Base-by-base conservation (phyloP, 2,329 filamentous ascomycete species). In the Claviceps africana region DNA sequence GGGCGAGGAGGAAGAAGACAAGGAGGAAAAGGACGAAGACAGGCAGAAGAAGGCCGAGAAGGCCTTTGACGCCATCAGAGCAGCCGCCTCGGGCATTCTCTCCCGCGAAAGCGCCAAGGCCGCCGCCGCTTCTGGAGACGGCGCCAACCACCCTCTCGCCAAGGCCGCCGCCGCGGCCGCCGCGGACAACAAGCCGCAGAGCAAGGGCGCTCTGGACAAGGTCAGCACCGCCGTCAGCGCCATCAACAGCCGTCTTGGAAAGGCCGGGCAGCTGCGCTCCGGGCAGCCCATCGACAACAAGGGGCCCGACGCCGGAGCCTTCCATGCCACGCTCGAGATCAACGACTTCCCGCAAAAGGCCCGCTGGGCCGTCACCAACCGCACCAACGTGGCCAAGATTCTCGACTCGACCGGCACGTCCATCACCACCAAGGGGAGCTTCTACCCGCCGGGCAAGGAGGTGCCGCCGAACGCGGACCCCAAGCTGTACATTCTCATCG, bases 331-430 rank as follows among this genome's bases (percentile, higher is more conserved):
- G 4, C 76, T 98, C 56, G 93, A 97, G 69, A 98, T 98, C 79
- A 98, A 98, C 69, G 93, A 98, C 70, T 97, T 97, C 69, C 93
- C 93, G 35, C 93, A 98, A 67, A 97, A 96, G 75, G 93, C 93
- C 57, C 82, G 93, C 60, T 98, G 93, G 93, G 91, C 89, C 11
- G 93, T 98, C 71, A 98, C 93, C 40, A 98, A 98, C 67, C 82
- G 93, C 58, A 97, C 93, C 37, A 98, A 98, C 63, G 93, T 98
- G 53, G 90, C 91, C 60, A 98, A 97, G 75, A 96, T 98, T 60
- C 77, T 98, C 57, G 93, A 98, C 64, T 81, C 87, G 10, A 96
- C 91, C 0, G 91, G 89, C 42, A 95, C 90, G 1, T 95, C 88
- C 7, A 98, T 98, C 66, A 98, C 93, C 0, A 96, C 89, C 45